Percentiles rank a stretch among this genome's conserved stretches.
These are phyloP conservation scores for Xylaria sp. DNA, from an alignment of 2,329 filamentous ascomycete species.

Conservation along the genomic window DNA sequence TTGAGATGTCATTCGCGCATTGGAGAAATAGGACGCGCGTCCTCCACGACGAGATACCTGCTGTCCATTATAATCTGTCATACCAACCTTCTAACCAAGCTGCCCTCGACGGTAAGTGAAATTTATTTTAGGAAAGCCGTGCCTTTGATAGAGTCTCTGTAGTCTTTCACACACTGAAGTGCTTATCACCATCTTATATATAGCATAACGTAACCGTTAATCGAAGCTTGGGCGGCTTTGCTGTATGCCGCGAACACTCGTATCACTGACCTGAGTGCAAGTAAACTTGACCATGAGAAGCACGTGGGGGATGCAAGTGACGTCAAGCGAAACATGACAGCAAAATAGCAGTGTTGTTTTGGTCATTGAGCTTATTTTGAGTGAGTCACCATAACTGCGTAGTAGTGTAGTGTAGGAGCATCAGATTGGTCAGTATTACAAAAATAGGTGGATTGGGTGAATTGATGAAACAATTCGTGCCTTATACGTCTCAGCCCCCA, in stretches of 20 bases:
- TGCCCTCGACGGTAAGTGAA: neutral
- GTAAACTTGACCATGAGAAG: neutral
- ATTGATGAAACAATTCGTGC: conserved; percentile 10
- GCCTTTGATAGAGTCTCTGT: neutral
- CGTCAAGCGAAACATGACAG: neutral
- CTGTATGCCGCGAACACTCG: no score
- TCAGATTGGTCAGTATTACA: neutral
- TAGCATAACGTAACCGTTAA: no score
- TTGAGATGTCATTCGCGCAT: neutral
- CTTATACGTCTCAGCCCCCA: neutral
- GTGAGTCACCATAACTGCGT: neutral
- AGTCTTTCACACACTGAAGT: neutral
- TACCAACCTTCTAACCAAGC: neutral
- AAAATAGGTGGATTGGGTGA: neutral
- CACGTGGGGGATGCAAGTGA: no score
- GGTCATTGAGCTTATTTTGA: neutral
- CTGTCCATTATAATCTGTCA: neutral
- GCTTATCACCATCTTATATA: neutral
- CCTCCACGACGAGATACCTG: neutral
- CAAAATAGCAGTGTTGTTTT: neutral
- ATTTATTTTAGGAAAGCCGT: neutral
- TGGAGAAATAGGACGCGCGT: neutral
- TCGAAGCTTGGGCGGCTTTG: no score
- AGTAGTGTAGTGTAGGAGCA: neutral
- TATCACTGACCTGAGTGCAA: neutral